These are phyloP conservation scores for Sporisorium graminicola DNA, from an alignment of 1,284 basidiomycete genomes.

Conservation along the genomic window DNA sequence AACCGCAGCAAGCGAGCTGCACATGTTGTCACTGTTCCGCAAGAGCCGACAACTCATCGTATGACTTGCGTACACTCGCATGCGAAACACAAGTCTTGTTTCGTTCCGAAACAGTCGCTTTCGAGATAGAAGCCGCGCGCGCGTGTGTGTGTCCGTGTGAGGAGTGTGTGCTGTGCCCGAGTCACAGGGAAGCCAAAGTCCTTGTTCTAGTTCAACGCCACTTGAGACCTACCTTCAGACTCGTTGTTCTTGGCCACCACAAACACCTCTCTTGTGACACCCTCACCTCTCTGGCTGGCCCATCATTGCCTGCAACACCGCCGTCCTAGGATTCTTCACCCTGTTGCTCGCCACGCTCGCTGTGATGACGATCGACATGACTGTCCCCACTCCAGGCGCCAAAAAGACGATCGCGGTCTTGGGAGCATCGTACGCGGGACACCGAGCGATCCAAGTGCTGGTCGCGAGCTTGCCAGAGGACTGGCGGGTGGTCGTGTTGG, in stretches of 20 bases:
- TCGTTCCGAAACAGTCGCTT: background rate
- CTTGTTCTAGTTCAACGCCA: background rate
- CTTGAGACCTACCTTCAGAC: no score
- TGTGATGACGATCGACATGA: conserved; percentile 12
- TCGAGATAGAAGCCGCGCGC: background rate
- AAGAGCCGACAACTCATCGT: background rate
- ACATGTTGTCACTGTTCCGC: no score
- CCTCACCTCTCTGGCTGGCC: background rate
- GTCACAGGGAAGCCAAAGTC: no score
- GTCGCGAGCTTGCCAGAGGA: conserved; percentile 74
- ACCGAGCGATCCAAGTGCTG: conserved; percentile 75
- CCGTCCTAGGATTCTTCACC: background rate
- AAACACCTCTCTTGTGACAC: background rate
- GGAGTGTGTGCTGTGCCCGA: background rate
- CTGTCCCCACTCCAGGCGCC: background rate
- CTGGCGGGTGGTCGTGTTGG: conserved; percentile 79
- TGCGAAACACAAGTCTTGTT: background rate
- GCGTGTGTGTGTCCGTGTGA: no score
- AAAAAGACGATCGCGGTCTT: conserved; percentile 24
- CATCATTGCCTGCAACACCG: background rate
- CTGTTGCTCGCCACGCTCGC: conserved; percentile 1
- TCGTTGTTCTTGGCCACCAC: background rate
- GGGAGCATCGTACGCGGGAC: conserved; percentile 64
- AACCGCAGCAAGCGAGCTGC: no score
- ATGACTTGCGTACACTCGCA: background rate